Conservation (phyloP, 192 early-diverging fungal genomes). For the Allomyces macrogynus region DNA sequence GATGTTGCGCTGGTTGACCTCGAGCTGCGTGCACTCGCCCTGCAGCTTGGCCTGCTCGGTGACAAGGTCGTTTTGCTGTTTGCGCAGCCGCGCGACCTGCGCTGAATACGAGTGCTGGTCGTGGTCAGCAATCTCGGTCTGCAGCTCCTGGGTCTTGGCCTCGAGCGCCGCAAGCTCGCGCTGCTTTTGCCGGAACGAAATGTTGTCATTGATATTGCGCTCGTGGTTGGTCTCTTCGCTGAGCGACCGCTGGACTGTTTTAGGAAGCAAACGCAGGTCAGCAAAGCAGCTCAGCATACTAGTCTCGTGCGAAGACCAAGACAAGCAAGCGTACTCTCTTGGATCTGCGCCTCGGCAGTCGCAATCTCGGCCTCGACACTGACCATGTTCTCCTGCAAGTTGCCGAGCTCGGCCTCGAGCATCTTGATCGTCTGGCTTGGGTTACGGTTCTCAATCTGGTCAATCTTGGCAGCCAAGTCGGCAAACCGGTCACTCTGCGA, state of each 20-base stretch:
- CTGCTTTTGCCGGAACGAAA: conserved; percentile 8
- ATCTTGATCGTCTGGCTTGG: neutral
- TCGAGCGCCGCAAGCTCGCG: conserved; percentile 9
- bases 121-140: conserved; percentile 14
- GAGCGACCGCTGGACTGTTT: neutral
- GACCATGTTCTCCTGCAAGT: conserved; percentile 8
- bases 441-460: too few species aligned
- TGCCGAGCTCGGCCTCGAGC: too few species aligned
- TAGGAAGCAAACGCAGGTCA: conserved; percentile 8
- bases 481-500: too few species aligned
- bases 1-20: conserved; percentile 11
- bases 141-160: conserved; percentile 15
- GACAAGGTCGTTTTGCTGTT: conserved; percentile 16
- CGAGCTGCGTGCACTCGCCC: conserved; percentile 13
- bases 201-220: conserved; percentile 7
- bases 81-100: conserved; percentile 20
- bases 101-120: conserved; percentile 15
- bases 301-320: neutral
- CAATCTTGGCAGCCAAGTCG: too few species aligned
- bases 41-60: conserved; percentile 17
- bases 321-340: neutral
- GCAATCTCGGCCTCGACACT: conserved; percentile 17
- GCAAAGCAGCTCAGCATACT: conserved; percentile 7
- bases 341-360: conserved; percentile 2
- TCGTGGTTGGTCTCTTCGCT: conserved; percentile 9